phyloP scores from a whole-genome alignment of 148 eudicot species.

The Camellia granthamiana region DNA sequence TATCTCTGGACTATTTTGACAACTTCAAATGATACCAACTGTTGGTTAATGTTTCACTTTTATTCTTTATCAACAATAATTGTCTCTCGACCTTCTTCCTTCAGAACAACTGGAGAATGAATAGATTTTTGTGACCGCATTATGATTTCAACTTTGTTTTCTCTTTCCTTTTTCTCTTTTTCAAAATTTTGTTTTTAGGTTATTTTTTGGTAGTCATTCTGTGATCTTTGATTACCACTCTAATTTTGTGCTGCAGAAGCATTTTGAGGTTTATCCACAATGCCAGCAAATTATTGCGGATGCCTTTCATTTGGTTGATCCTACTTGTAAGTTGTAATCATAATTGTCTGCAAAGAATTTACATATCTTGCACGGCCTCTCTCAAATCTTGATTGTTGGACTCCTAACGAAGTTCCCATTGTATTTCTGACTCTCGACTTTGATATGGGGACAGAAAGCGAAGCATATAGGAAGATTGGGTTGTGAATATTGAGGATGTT shows the following conservation, averaged over 20 bases:
- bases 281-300: background rate
- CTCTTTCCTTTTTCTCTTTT: background rate
- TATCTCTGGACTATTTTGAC: background rate
- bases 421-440: background rate
- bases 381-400: background rate
- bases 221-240: background rate
- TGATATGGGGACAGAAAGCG: background rate
- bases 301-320: background rate
- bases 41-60: background rate
- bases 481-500: background rate
- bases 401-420: background rate
- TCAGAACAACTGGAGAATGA: no score
- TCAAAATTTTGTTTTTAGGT: background rate
- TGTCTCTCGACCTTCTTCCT: background rate
- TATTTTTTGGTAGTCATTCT: background rate
- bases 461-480: background rate
- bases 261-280: background rate
- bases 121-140: no score
- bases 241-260: background rate
- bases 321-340: constrained; percentile 3
- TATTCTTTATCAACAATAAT: background rate
- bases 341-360: background rate
- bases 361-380: background rate
- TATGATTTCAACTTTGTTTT: background rate
- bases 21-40: background rate